Evolutionary conservation across 2,329 filamentous ascomycete genomes (phyloP), one percentile per base, ranked within the genome.

Genomic region (Aspergillus fructus): DNA sequence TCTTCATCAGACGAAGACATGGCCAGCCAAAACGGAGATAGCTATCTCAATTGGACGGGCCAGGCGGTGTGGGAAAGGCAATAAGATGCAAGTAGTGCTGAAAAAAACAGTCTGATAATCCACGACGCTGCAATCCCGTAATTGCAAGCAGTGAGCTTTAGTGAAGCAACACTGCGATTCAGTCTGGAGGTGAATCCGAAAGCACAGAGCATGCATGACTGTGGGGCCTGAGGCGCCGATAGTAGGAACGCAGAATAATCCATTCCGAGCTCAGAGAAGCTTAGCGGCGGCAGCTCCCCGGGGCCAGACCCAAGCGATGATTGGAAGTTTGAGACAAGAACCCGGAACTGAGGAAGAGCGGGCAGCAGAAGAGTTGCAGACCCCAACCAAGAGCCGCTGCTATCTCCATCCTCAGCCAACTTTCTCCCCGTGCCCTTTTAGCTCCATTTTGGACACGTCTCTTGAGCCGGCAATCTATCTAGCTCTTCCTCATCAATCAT

Each of bases 1-100:
- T 74, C 73, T 59, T 76, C 73, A 48, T 75, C 73, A 27, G 73
- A 74, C 15, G 68, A 70, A 46, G 72, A 76, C 73, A 75, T 75
- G 40, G 33, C 62, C 45, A 40, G 52, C 23, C 41, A 27, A 42
- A 47, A 37, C 24, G 33, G 15, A 41, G 27, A 46, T 23, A 49
- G 17, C 37, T 8, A 33, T 43, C 39, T 48, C 23, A 30, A 33
- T 33, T 12, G 41, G 13, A 24, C 3, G 19, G 34, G 15, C 17
- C 6, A 43, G 12, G n/a, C n/a, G 40, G 7, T 24, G 7, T 23
- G 15, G 50, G 12, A 37, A 13, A 34, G 19, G 42, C 2, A 30
- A 48, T 19, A 23, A 27, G n/a, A 37, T 23, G 8, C 17, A 13
- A 41, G 5, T n/a, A 13, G 40, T 13, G 9, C 21, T 2, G 42